A percentile compares a stretch with the other conserved stretches of the same genome.
Conservation (phyloP, 139 green algal genomes). For the Medakamo hakoo region DNA sequence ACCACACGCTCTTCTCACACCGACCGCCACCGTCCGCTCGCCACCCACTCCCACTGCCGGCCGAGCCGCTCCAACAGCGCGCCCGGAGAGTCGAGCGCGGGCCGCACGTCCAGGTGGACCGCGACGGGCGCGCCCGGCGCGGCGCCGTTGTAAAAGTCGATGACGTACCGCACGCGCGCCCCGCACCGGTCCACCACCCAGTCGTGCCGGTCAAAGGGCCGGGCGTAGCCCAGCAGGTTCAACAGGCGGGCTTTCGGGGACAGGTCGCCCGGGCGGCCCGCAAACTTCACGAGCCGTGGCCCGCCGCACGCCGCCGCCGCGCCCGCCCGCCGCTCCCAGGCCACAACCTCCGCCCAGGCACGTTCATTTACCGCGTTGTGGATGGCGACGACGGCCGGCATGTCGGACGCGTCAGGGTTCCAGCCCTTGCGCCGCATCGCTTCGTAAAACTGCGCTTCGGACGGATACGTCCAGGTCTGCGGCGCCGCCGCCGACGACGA, state of each 20-base stretch:
- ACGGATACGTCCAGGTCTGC: constrained; percentile 65
- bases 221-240: constrained; percentile 76
- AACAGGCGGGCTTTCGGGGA: constrained; percentile 78
- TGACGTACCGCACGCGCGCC: constrained; percentile 71
- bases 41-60: constrained; percentile 38
- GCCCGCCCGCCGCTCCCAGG: constrained; percentile 55
- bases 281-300: constrained; percentile 55
- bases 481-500: too few species aligned
- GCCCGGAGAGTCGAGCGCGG: constrained; percentile 55
- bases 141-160: constrained; percentile 85
- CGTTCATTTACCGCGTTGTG: constrained; percentile 92
- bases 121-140: constrained; percentile 42
- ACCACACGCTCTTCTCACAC: too few species aligned
- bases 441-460: constrained; percentile 83
- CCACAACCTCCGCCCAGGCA: constrained; percentile 65
- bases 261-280: constrained; percentile 61
- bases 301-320: constrained; percentile 30
- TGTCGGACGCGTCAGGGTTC: constrained; percentile 55
- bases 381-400: constrained; percentile 74
- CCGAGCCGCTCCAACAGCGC: constrained; percentile 42
- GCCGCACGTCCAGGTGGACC: constrained; percentile 82
- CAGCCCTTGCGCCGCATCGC: constrained; percentile 87
- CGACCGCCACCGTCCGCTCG: constrained; percentile 20
- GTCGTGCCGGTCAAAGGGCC: constrained; percentile 91
- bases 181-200: constrained; percentile 84